These are phyloP conservation scores for Xanthoceras sorbifolium DNA, from an alignment of 345 rosid species.

Conservation along the genomic window DNA sequence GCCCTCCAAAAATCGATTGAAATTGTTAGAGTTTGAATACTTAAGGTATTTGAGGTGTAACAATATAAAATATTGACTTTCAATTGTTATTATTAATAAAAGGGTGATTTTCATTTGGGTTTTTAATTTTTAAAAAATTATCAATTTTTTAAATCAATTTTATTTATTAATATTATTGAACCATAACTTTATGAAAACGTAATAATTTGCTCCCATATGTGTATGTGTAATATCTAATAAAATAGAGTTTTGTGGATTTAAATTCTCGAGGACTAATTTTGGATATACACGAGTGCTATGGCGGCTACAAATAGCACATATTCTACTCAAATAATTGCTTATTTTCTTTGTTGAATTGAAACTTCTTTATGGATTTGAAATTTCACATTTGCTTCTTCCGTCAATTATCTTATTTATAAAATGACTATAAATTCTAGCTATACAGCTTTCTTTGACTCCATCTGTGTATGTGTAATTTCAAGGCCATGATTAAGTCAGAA, in stretches of 20 bases:
- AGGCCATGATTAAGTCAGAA: too few relatives aligned
- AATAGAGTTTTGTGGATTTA: background rate
- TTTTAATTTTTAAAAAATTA: background rate
- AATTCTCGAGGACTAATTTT: background rate
- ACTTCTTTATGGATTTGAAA: background rate
- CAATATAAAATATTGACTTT: background rate
- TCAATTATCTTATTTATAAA: background rate
- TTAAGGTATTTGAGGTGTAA: background rate
- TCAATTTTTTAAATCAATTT: too few relatives aligned
- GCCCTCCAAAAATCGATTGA: slow-evolving; percentile 74
- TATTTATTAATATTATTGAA: too few relatives aligned
- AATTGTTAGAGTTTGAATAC: slow-evolving; percentile 53
- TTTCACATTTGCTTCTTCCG: background rate
- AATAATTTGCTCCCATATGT: too few relatives aligned
- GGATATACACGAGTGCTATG: background rate
- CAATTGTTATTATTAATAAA: background rate
- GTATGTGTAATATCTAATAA: background rate
- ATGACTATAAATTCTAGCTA: background rate
- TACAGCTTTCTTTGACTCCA: background rate
- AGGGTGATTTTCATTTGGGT: too few relatives aligned
- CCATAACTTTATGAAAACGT: too few relatives aligned
- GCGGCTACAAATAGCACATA: background rate
- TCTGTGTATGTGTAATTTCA: background rate
- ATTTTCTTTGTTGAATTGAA: too few relatives aligned
- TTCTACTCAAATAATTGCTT: background rate